Evolutionary conservation across 2,329 filamentous ascomycete species (phyloP), one percentile per base, ranked within the genome.

Genomic region (Epicoccum sorghinum): DNA sequence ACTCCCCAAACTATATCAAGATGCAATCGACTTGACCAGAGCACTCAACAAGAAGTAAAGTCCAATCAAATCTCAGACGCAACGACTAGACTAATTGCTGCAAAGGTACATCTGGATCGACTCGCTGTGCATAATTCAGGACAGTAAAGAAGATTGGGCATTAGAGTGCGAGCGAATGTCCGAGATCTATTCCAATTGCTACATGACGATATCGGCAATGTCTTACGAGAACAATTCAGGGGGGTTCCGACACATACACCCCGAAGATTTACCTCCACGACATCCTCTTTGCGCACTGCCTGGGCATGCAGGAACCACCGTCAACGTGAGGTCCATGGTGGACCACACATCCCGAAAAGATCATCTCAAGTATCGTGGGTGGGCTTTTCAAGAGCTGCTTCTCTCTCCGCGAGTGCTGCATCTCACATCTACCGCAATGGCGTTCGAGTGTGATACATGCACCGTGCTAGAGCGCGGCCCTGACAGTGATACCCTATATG

Each of bases 301-400:
- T 1, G 40, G 12, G 1, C 29, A 44, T 30, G 40, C 35, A 9
- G 45, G 35, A 18, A 48, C n/a, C 4, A 12, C 22, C 12, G 6
- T 54, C 8, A 36, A 38, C 23, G 51, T 48, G 9, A 39, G 51
- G 10, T 54, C 51, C 7, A 47, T 47, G 33, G 22, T 48, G 9
- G 51, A 54, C n/a, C 51, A 54, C 30, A 33, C 40, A 27, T 44
- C 45, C 24, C 47, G 51, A 18, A 30, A 14, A 12, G 51, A 54
- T 8, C 36, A 46, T 12, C 23, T 55, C 2, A 55, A 29, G 10
- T 37, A 41, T n/a, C 25, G 52, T 23, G 52, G 41, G n/a, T 66
- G 61, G 63, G 63, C 61, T 4, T 51, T 61, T n/a, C 63, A 66
- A 22, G 63, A 66, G 22, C 54, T 62, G 3, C 37, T 65, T 4